A percentile compares a stretch with the other conserved stretches of the same genome.
Evolutionary conservation across 2,329 filamentous ascomycete species (phyloP).

Genomic region (Emmonsiellopsis sp.): DNA sequence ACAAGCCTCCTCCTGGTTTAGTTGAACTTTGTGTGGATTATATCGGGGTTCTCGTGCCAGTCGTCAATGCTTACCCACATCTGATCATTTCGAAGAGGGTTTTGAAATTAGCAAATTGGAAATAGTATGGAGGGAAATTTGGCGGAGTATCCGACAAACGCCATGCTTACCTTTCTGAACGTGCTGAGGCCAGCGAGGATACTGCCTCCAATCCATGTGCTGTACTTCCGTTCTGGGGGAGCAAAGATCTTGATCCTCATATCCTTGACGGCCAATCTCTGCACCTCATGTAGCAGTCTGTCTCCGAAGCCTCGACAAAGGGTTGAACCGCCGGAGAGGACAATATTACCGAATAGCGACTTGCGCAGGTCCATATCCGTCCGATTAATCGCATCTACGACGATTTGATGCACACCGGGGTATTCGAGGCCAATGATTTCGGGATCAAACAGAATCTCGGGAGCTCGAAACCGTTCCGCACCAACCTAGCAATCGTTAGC

Average conservation of each 20-base stretch:
- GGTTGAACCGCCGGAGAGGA: slow-evolving; percentile 90
- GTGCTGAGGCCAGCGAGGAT: slow-evolving; percentile 95
- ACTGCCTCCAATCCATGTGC: slow-evolving; percentile 97
- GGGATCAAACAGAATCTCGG: slow-evolving; percentile 95
- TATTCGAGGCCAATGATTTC: slow-evolving; percentile 96
- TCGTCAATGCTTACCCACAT: slow-evolving; percentile 99
- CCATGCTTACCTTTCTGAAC: slow-evolving; percentile 74
- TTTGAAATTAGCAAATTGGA: neutral
- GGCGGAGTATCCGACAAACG: neutral
- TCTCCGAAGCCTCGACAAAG: slow-evolving; percentile 96
- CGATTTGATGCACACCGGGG: slow-evolving; percentile 92
- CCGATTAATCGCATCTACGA: slow-evolving; percentile 88
- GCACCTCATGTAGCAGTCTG: slow-evolving; percentile 81
- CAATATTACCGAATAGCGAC: slow-evolving; percentile 89
- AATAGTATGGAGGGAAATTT: neutral
- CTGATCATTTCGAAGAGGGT: slow-evolving; percentile 38
- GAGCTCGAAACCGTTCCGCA: slow-evolving; percentile 86
- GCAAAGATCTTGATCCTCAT: slow-evolving; percentile 99
- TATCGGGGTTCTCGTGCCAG: slow-evolving; percentile 99
- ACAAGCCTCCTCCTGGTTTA: slow-evolving; percentile 32
- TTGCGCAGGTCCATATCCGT: slow-evolving; percentile 95
- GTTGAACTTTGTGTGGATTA: slow-evolving; percentile 96
- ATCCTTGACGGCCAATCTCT: slow-evolving; percentile 89
- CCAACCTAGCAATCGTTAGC: slow-evolving; percentile 53
- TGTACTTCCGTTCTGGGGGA: slow-evolving; percentile 94